Evolutionary conservation across 371 early-diverging fungal species (phyloP).

Genomic region (Entomophthora muscae): DNA sequence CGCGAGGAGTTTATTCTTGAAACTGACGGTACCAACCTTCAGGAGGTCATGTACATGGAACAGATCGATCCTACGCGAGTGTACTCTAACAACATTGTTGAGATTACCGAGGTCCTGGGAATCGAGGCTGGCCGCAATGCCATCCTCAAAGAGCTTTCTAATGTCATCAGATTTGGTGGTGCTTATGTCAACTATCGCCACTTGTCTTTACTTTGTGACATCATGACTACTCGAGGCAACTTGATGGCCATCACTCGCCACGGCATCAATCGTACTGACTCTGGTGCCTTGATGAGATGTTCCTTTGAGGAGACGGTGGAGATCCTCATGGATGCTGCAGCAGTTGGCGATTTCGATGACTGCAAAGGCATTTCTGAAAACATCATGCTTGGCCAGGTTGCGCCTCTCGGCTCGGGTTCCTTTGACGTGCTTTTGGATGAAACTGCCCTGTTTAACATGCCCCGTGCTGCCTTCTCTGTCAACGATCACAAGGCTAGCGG

Average conservation of each 20-base stretch:
- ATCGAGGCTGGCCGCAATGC: conserved; percentile 95
- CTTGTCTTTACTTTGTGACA: conserved; percentile 88
- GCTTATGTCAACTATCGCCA: conserved; percentile 99
- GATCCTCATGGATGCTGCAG: conserved; percentile 95
- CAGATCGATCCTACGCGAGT: conserved; percentile 73
- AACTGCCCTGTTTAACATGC: conserved; percentile 60
- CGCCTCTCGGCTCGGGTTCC: conserved; percentile 95
- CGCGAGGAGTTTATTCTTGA: conserved; percentile 77
- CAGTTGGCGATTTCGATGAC: conserved; percentile 81
- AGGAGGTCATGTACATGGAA: conserved; percentile 67
- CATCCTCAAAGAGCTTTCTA: conserved; percentile 80
- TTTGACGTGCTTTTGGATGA: conserved; percentile 87
- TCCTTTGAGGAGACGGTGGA: conserved; percentile 99
- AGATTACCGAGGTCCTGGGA: conserved; percentile 89
- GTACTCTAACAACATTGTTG: conserved; percentile 84
- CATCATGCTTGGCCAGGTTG: conserved; percentile 97
- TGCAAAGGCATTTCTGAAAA: conserved; percentile 96
- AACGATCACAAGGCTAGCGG: no score
- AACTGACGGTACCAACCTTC: conserved; percentile 93
- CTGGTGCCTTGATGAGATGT: conserved; percentile 92
- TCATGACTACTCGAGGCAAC: conserved; percentile 95
- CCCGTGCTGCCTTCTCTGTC: no score
- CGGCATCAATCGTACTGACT: conserved; percentile 95
- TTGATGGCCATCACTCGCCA: conserved; percentile 98
- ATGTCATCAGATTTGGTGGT: conserved; percentile 96